Evolutionary conservation across 768 basidiomycete genomes (phyloP).

Genomic region (Cyathus striatus): DNA sequence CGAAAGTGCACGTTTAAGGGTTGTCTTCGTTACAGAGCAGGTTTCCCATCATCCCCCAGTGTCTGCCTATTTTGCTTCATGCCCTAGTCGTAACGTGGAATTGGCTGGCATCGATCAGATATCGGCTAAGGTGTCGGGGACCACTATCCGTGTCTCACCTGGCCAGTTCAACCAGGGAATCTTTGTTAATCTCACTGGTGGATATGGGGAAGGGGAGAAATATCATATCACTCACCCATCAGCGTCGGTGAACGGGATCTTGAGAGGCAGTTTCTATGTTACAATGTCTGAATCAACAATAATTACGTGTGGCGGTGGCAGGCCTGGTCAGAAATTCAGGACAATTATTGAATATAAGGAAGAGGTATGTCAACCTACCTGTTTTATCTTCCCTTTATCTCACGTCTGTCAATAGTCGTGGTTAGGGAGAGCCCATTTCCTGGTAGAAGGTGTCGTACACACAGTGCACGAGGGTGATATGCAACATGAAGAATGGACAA

Average conservation of each 20-base stretch:
- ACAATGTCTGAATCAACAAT: slow-evolving; percentile 78
- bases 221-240: slow-evolving; percentile 90
- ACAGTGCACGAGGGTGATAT: slow-evolving; percentile 62
- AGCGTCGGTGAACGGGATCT: slow-evolving; percentile 86
- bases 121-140: slow-evolving; percentile 85
- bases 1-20: slow-evolving; percentile 15
- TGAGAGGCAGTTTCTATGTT: slow-evolving; percentile 89
- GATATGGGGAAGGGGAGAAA: slow-evolving; percentile 67
- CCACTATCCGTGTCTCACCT: slow-evolving; percentile 75
- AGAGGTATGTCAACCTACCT: slow-evolving; percentile 52
- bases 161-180: slow-evolving; percentile 88
- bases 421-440: slow-evolving; percentile 84
- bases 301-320: slow-evolving; percentile 75
- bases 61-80: slow-evolving; percentile 75
- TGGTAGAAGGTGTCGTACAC: slow-evolving; percentile 87
- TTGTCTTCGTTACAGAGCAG: slow-evolving; percentile 87
- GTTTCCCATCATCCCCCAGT: slow-evolving; percentile 97
- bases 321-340: slow-evolving; percentile 57
- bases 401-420: slow-evolving; percentile 53
- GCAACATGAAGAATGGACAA: slow-evolving; percentile 69
- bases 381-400: background rate
- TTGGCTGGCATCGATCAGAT: slow-evolving; percentile 89
- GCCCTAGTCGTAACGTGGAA: slow-evolving; percentile 69
- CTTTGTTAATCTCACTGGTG: slow-evolving; percentile 73
- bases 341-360: slow-evolving; percentile 94